phyloP scores from a whole-genome alignment of 176 grass and related monocot species.

The Oryza glaberrima region DNA sequence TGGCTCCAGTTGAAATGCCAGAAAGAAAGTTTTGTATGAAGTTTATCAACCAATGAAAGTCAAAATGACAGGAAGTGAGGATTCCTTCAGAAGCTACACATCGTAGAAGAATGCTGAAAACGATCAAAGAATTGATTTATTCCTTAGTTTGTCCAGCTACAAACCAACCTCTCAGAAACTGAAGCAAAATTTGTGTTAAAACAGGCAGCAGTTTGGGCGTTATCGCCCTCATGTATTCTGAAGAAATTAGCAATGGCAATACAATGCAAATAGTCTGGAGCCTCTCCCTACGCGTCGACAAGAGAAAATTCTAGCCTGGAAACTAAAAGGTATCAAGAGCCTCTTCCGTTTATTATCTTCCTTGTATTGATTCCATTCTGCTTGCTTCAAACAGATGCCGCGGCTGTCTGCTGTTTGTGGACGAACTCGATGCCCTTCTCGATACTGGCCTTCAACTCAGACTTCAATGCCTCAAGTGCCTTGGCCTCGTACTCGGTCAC shows the following conservation, averaged over 20 bases:
- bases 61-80: not conserved
- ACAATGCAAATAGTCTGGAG: slow-evolving; percentile 7
- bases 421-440: slow-evolving; percentile 73
- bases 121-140: slow-evolving; percentile 26
- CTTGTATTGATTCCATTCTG: not conserved
- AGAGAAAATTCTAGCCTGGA: slow-evolving; percentile 48
- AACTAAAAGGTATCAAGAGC: slow-evolving; percentile 43
- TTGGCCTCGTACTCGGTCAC: slow-evolving; percentile 68
- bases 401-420: slow-evolving; percentile 46
- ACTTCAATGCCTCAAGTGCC: slow-evolving; percentile 69
- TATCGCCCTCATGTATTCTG: slow-evolving; percentile 2
- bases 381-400: slow-evolving; percentile 64
- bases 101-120: not conserved
- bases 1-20: no score
- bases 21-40: not conserved
- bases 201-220: not conserved
- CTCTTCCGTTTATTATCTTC: slow-evolving; percentile 43
- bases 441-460: slow-evolving; percentile 77
- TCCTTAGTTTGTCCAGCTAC: slow-evolving; percentile 30
- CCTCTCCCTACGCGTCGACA: slow-evolving; percentile 29
- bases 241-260: slow-evolving; percentile 16
- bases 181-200: slow-evolving; percentile 41
- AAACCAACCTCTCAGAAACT: not conserved
- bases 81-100: not conserved
- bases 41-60: no score